phyloP scores from a whole-genome alignment of 441 rosid genomes.

The Corymbia calophylla region DNA sequence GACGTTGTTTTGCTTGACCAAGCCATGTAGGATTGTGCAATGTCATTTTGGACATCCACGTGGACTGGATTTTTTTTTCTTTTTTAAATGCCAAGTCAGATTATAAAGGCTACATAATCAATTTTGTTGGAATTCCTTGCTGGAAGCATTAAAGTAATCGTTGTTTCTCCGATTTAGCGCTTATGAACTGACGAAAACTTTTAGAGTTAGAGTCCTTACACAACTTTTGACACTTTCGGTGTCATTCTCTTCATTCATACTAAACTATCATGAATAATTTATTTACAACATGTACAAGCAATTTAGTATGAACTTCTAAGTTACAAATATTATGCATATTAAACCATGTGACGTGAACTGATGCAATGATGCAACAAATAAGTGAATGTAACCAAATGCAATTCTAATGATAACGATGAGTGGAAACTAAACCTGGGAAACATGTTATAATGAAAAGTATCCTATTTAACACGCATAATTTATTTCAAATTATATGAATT shows the following conservation, averaged over 20 bases:
- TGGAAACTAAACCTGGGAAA: neutral
- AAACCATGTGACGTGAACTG: neutral
- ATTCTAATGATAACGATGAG: neutral
- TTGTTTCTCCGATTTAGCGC: too few relatives aligned
- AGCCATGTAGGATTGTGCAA: neutral
- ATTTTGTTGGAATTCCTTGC: neutral
- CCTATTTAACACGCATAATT: neutral
- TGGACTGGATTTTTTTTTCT: neutral
- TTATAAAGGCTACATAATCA: accelerated
- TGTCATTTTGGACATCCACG: neutral
- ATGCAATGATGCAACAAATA: neutral
- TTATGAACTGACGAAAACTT: accelerated
- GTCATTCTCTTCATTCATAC: too few relatives aligned
- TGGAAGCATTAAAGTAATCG: accelerated
- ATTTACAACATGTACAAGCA: neutral
- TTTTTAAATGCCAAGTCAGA: neutral
- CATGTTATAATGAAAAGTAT: neutral
- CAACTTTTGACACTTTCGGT: accelerated
- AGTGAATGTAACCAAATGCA: neutral
- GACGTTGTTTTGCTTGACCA: neutral
- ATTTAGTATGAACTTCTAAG: neutral
- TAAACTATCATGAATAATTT: neutral
- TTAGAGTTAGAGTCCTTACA: accelerated
- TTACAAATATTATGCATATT: neutral
- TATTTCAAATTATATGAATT: neutral